Percentiles rank a stretch among this genome's conserved stretches.
These are phyloP conservation scores for Mycena chlorophos DNA, from an alignment of 768 basidiomycete genomes.

Conservation along the genomic window DNA sequence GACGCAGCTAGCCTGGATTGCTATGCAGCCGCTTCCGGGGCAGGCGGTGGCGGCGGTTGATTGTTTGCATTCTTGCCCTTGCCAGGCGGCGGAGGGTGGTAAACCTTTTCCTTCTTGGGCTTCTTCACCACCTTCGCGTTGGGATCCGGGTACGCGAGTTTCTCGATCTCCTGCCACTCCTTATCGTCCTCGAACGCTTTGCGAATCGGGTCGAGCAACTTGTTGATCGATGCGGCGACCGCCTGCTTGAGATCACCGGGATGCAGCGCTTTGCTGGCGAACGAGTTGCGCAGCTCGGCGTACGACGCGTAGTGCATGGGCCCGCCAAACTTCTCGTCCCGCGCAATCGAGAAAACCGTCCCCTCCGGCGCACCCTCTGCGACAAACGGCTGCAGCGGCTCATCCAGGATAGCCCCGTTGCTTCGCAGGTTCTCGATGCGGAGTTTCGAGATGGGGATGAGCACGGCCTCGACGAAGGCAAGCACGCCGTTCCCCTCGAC, in stretches of 20 bases:
- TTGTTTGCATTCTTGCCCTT: slow-evolving; percentile 60
- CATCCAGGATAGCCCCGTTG: slow-evolving; percentile 52
- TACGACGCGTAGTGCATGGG: slow-evolving; percentile 70
- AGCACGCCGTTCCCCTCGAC: slow-evolving; percentile 85
- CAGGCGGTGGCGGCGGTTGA: neutral
- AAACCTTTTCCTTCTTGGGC: slow-evolving; percentile 49
- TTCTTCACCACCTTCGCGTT: neutral
- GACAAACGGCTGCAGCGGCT: slow-evolving; percentile 59
- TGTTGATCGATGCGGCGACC: slow-evolving; percentile 71
- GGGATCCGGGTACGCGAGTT: slow-evolving; percentile 40
- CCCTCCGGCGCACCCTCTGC: slow-evolving; percentile 72
- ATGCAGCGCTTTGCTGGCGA: slow-evolving; percentile 74
- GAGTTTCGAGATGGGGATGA: slow-evolving; percentile 83
- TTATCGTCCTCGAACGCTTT: slow-evolving; percentile 71
- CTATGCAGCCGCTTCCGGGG: neutral
- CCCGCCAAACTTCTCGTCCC: slow-evolving; percentile 83
- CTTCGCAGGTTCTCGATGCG: slow-evolving; percentile 54
- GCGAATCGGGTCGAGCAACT: slow-evolving; percentile 78
- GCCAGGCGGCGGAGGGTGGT: slow-evolving; percentile 81
- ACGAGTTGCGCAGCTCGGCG: slow-evolving; percentile 71
- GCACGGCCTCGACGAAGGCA: slow-evolving; percentile 80
- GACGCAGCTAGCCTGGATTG: neutral
- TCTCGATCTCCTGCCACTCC: slow-evolving; percentile 79
- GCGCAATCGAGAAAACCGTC: slow-evolving; percentile 75
- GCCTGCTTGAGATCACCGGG: slow-evolving; percentile 86